These are phyloP conservation scores for Physcia stellaris DNA, from an alignment of 495 filamentous ascomycete species.

Conservation along the genomic window DNA sequence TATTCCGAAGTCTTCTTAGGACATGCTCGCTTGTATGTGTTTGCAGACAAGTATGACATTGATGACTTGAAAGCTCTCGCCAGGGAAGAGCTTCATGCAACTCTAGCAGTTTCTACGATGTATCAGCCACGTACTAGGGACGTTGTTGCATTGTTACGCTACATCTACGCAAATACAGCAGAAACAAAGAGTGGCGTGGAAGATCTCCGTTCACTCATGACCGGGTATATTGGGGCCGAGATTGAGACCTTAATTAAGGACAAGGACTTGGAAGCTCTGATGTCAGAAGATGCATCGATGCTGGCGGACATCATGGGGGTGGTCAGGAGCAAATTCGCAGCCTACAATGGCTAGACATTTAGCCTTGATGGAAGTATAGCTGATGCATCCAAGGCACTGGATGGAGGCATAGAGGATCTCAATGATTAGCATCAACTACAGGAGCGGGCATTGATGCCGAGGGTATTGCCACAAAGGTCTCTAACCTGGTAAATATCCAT, in stretches of 20 bases:
- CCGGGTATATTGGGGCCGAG: constrained; percentile 18
- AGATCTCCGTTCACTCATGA: constrained; percentile 16
- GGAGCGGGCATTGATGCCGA: too few species aligned
- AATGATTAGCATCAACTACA: too few species aligned
- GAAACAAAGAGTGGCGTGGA: constrained; percentile 2
- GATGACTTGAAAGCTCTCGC: constrained; percentile 15
- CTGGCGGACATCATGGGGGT: constrained; percentile 9
- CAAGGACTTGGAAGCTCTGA: constrained; percentile 13
- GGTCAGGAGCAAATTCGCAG: constrained; percentile 11
- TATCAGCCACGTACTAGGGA: constrained; percentile 10
- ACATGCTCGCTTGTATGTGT: constrained; percentile 22
- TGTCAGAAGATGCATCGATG: constrained; percentile 11
- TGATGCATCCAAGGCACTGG: too few species aligned
- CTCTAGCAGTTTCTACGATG: constrained; percentile 19
- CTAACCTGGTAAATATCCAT: too few species aligned
- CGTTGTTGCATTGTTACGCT: constrained; percentile 20
- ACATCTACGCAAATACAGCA: constrained; percentile 8
- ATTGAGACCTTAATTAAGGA: constrained; percentile 17
- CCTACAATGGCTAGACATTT: too few species aligned
- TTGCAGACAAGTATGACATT: constrained; percentile 23
- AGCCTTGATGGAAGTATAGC: too few species aligned
- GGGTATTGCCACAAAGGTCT: too few species aligned
- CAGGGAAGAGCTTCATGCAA: constrained; percentile 18
- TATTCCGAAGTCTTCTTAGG: constrained; percentile 21
- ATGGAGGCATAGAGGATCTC: too few species aligned